Base-by-base conservation (phyloP, 202 grass and related monocot species). In the Panicum hallii region DNA sequence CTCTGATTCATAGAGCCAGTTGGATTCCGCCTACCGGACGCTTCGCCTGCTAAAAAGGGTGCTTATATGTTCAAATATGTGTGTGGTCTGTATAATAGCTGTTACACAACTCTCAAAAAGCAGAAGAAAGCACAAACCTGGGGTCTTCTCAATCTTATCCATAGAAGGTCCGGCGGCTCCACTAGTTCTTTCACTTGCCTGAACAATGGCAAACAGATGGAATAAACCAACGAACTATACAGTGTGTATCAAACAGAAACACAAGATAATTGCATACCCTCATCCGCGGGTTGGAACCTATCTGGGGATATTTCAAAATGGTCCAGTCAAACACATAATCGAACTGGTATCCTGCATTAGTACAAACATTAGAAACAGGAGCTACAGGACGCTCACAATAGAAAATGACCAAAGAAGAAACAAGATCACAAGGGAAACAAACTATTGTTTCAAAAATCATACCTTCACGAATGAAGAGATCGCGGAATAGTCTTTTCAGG, bases 241-340 rank as follows among this genome's bases (percentile, higher is more conserved):
- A 42, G 28, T 9, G 0, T 60, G 52, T 20, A 41, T 40, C 70
- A 81, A 52, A 79, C n/a, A 74, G 61, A 17, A 52, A 74, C 16
- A 68, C 14, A 17, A 26, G 13, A 53, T 23, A 3, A 79, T n/a
- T 60, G 48, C 87, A 85, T 92, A 98, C 92, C 77, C 91, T 90
- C 64, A 88, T 70, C 84, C 89, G 85, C 7, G 91, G 63, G 65
- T 90, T 95, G 70, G 89, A 82, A 15, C 87, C 68, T 63, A 93
- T 90, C 85, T 95, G 95, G 83, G 93, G 93, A 84, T 95, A 95
- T 78, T 95, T 98, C 74, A 93, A 77, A 87, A 95, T 90, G 64
- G 95, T 98, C 95, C 95, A 98, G 72, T 98, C 95, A 89, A 98
- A 98, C 19, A 98, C 95, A 78, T 98, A 98, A 78, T 98, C 95